Conservation (phyloP, 1,284 basidiomycete species). For the Filobasidium uniguttulatum region DNA sequence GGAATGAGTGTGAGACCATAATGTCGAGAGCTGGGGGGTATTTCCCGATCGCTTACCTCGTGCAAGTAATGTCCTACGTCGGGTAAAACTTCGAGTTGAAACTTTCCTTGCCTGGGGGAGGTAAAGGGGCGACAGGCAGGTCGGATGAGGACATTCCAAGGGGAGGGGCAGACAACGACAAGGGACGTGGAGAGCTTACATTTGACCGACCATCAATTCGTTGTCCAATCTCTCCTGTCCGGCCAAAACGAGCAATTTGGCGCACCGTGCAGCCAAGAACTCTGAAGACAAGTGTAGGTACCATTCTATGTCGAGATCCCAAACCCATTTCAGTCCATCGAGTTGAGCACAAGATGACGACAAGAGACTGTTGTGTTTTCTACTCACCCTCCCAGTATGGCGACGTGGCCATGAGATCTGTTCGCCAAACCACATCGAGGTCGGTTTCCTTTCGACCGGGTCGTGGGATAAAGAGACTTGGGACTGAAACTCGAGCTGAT, state of each 20-base stretch:
- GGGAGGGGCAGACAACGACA: background rate
- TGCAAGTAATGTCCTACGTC: slow-evolving; percentile 88
- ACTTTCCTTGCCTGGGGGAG: slow-evolving; percentile 58
- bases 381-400: slow-evolving; percentile 69
- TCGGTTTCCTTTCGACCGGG: slow-evolving; percentile 34
- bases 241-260: slow-evolving; percentile 75
- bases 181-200: slow-evolving; percentile 42
- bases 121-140: no score
- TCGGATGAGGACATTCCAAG: background rate
- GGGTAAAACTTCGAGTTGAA: slow-evolving; percentile 77
- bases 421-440: slow-evolving; percentile 54
- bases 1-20: background rate
- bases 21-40: background rate
- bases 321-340: no score
- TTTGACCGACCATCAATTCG: slow-evolving; percentile 93
- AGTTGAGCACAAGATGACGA: background rate
- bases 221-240: slow-evolving; percentile 86
- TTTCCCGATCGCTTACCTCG: slow-evolving; percentile 47
- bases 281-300: slow-evolving; percentile 65
- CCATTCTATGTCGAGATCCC: slow-evolving; percentile 51
- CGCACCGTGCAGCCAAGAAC: slow-evolving; percentile 64
- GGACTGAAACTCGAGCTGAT: slow-evolving; percentile 75
- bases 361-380: background rate
- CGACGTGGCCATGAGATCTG: slow-evolving; percentile 67
- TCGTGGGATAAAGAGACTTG: slow-evolving; percentile 51